A percentile compares a stretch with the other conserved stretches of the same genome.
Conservation (phyloP, 768 basidiomycete genomes). For the Pseudohyphozyma bogoriensis region DNA sequence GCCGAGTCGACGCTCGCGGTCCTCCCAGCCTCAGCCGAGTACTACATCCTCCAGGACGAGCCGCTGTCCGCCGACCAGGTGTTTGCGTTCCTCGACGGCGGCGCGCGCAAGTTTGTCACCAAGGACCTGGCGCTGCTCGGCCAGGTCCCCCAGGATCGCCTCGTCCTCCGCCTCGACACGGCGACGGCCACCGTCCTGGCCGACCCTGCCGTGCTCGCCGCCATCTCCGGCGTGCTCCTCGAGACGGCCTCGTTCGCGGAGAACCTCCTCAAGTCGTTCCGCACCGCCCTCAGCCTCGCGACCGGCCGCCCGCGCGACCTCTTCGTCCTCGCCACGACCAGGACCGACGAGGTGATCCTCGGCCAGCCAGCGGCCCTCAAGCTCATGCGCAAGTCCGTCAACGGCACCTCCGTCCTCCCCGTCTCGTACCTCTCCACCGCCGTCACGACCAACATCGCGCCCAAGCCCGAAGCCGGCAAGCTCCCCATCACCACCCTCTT, state of each 20-base stretch:
- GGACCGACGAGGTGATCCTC: constrained; percentile 20
- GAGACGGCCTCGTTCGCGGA: constrained; percentile 52
- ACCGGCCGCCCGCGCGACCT: constrained; percentile 47
- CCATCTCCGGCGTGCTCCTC: constrained; percentile 63
- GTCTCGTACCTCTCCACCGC: constrained; percentile 48
- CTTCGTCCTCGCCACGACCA: constrained; percentile 45
- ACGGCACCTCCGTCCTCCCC: constrained; percentile 32
- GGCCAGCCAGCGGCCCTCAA: constrained; percentile 31
- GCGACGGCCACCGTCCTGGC: constrained; percentile 64
- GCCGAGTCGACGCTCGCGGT: constrained; percentile 6
- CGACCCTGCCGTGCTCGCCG: constrained; percentile 42
- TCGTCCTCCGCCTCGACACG: constrained; percentile 66
- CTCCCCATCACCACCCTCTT: constrained; percentile 75
- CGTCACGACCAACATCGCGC: constrained; percentile 50
- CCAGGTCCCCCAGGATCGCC: constrained; percentile 60
- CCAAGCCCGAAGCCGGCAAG: constrained; percentile 51
- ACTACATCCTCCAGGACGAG: constrained; percentile 45
- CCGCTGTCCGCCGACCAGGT: constrained; percentile 49
- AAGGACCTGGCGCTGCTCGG: constrained; percentile 47
- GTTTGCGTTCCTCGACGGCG: constrained; percentile 60
- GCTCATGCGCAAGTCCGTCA: constrained; percentile 20
- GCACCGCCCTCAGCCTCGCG: constrained; percentile 68
- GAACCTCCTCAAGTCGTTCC: constrained; percentile 52
- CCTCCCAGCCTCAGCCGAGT: constrained; percentile 38
- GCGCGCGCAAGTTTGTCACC: constrained; percentile 69